These are phyloP conservation scores for Botryotinia calthae DNA, from an alignment of 2,329 filamentous ascomycete genomes.

Conservation along the genomic window DNA sequence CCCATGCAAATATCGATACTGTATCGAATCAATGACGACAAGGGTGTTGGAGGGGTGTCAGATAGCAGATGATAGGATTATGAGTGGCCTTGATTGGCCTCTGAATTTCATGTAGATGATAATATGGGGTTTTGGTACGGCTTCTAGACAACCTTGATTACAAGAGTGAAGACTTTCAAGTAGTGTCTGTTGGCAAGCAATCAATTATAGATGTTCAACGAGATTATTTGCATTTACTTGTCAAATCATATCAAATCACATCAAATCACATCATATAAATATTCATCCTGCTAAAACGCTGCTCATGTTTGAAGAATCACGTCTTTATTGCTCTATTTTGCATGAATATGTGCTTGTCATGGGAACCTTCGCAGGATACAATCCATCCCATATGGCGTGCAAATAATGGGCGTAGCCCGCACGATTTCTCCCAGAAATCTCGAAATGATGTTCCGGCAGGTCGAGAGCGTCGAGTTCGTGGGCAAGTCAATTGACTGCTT, in stretches of 20 bases:
- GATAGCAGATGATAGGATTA: not conserved
- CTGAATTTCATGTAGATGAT: not conserved
- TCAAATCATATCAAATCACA: not conserved
- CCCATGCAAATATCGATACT: not conserved
- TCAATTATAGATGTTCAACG: not conserved
- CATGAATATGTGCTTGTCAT: constrained; percentile 31
- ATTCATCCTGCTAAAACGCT: not conserved
- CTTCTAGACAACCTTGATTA: not conserved
- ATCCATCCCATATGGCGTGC: constrained; percentile 34
- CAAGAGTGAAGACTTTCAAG: not conserved
- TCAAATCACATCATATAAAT: not conserved
- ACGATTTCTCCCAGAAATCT: constrained; percentile 35
- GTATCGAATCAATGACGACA: not conserved
- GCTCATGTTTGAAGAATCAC: constrained; percentile 34
- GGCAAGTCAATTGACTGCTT: constrained; percentile 44
- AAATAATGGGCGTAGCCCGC: constrained; percentile 34
- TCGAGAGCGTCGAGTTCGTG: constrained; percentile 31
- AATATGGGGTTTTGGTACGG: not conserved
- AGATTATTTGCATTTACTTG: not conserved
- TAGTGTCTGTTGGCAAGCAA: not conserved
- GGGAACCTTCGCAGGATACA: constrained; percentile 26
- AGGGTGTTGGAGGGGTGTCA: not conserved
- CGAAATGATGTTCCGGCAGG: constrained; percentile 28
- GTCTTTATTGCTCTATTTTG: constrained; percentile 38
- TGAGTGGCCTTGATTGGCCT: not conserved